Evolutionary conservation across 257 asterid species (phyloP).

Genomic region (Dorcoceras hygrometricum): DNA sequence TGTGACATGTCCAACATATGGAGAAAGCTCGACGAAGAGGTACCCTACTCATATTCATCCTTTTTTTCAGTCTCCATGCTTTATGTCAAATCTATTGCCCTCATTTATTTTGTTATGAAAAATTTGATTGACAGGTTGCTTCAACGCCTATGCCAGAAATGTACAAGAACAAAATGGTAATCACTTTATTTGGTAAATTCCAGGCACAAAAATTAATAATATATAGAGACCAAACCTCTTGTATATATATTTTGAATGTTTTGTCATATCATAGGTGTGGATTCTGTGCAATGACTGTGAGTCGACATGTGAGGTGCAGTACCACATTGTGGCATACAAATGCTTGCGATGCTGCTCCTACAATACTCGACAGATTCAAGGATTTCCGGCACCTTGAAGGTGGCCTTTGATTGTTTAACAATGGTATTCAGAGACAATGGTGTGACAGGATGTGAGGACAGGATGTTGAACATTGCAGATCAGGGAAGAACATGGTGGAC

Average conservation of each 20-base stretch:
- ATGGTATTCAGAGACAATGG: background rate
- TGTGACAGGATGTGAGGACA: background rate
- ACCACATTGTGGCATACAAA: slow-evolving; percentile 47
- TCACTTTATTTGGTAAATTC: background rate
- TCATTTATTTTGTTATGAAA: background rate
- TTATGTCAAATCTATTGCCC: background rate
- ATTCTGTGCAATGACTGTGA: slow-evolving; percentile 62
- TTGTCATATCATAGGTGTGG: slow-evolving; percentile 44
- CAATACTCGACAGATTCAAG: slow-evolving; percentile 52
- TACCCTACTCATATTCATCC: slow-evolving; percentile 14
- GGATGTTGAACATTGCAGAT: background rate
- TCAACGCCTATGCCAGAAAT: slow-evolving; percentile 51
- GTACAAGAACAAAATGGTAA: slow-evolving; percentile 48
- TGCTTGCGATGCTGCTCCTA: slow-evolving; percentile 61
- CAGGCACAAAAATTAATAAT: background rate
- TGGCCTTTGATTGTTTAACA: slow-evolving; percentile 21
- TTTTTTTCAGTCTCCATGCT: background rate
- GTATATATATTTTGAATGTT: background rate
- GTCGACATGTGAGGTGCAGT: slow-evolving; percentile 46
- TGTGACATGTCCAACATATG: slow-evolving; percentile 57
- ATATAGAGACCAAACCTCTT: background rate
- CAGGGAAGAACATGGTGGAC: background rate
- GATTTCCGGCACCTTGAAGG: slow-evolving; percentile 34
- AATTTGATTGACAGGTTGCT: slow-evolving; percentile 40
- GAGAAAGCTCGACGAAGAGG: slow-evolving; percentile 58